Conservation (phyloP, 2,329 filamentous ascomycete genomes). For the Mariannaea sp. region DNA sequence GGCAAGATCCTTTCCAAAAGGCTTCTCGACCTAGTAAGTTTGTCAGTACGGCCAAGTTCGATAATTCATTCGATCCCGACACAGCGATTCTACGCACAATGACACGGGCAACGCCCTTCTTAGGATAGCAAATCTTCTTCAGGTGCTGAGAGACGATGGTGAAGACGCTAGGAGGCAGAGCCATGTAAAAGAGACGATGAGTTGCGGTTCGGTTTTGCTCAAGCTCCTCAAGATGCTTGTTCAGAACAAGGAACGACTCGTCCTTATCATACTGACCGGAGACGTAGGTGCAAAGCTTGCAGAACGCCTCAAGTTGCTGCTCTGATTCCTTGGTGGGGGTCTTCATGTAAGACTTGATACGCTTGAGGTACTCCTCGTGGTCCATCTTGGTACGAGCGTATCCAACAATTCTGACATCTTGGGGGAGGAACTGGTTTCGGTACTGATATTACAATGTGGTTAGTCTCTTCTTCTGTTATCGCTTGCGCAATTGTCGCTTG, state of each 20-base stretch:
- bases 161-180: slow-evolving; percentile 95
- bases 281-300: slow-evolving; percentile 85
- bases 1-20: slow-evolving; percentile 94
- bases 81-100: slow-evolving; percentile 67
- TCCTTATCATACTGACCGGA: slow-evolving; percentile 98
- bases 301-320: slow-evolving; percentile 91
- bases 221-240: slow-evolving; percentile 82
- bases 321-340: slow-evolving; percentile 97
- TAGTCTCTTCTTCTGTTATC: slow-evolving; percentile 5
- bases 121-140: slow-evolving; percentile 96
- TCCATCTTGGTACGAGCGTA: slow-evolving; percentile 99
- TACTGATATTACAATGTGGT: slow-evolving; percentile 60
- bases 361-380: slow-evolving; percentile 89
- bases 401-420: slow-evolving; percentile 95
- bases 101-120: slow-evolving; percentile 86
- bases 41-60: slow-evolving; percentile 24
- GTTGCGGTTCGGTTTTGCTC: slow-evolving; percentile 83
- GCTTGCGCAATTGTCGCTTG: neutral
- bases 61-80: neutral
- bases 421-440: slow-evolving; percentile 97
- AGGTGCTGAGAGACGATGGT: slow-evolving; percentile 96
- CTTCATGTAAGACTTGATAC: slow-evolving; percentile 98
- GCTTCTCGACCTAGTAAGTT: slow-evolving; percentile 84
- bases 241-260: slow-evolving; percentile 85
- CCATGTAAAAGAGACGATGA: slow-evolving; percentile 99